Evolutionary conservation across 371 early-diverging fungal genomes (phyloP), one percentile per base, ranked within the genome.

Genomic region (Haplosporangium sp.): DNA sequence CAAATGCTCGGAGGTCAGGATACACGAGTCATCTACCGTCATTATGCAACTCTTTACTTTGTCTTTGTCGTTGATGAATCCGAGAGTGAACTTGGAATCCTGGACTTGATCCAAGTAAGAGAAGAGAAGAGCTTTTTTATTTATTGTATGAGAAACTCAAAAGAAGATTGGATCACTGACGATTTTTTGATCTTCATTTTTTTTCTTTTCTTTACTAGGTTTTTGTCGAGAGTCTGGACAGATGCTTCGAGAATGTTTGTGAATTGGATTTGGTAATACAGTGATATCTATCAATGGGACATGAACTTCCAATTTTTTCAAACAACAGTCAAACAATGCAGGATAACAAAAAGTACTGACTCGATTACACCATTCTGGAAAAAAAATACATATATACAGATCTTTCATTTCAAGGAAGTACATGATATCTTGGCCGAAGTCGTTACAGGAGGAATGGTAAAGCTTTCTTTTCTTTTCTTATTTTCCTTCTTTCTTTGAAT

Each of bases 21-120:
- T 77, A 94, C 96, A 1, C 92, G 96, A 47, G 93, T 98, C 58
- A 95, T 97, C 39, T 98, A 97, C 84, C 88, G 98, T 39, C 94
- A 93, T 76, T 95, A 94, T 76, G 93, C 94, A 38, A 97, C 98
- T 0, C 86, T 98, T n/a, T 97, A 96, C 82, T 97, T 98, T 89
- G 96, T 96, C 7, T 97, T 98, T 87, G 96, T 98, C 0, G 97
- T 96, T 0, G 98, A 97, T 78, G 91, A 93, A 47, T 94, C 96
- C 11, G 98, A 98, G 83, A 95, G 95, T 69, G 97, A 97, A 72
- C 90, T 98, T 19, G 98, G 97, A 42, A 97, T 97, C 61, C 82
- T 97, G 61, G 98, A 98, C 74, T 83, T 97, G 57, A 98, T 97
- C 69, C 98, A 97, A 79, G 96, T 91, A 86, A 69, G 56, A 47